These are phyloP conservation scores for Sphenostylis stenocarpa DNA, from an alignment of 306 rosid species.

Conservation along the genomic window DNA sequence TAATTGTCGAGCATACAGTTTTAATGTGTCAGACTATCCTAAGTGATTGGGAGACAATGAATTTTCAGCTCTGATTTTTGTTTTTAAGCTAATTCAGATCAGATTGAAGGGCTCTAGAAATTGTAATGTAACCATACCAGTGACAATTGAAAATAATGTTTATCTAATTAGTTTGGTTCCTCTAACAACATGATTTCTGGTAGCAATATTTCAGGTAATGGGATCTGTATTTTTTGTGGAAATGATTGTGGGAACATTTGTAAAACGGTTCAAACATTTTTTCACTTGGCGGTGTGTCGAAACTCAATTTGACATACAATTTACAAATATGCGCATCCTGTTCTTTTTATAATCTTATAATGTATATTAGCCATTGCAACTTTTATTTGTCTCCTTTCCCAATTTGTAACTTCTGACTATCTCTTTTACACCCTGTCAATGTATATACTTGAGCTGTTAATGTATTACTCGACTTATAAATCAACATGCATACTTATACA, in stretches of 20 bases:
- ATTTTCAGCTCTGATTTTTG: background rate
- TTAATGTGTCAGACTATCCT: background rate
- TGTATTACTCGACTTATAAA: background rate
- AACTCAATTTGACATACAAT: background rate
- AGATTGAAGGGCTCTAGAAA: background rate
- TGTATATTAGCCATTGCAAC: background rate
- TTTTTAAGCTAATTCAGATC: background rate
- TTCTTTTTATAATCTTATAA: background rate
- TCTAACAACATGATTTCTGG: background rate
- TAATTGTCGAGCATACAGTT: background rate
- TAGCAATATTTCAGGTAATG: background rate
- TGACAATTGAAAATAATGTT: background rate
- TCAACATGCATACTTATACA: background rate
- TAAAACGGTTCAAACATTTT: background rate
- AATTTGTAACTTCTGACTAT: background rate
- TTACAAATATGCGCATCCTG: background rate
- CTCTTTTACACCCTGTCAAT: no score
- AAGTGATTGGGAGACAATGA: constrained; percentile 9
- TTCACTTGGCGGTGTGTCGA: constrained; percentile 1
- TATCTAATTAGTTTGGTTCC: background rate
- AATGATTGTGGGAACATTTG: background rate
- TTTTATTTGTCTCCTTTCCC: background rate
- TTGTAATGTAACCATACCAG: background rate
- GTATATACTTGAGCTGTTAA: background rate
- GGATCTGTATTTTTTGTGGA: background rate